Evolutionary conservation across 331 rosid genomes (phyloP), one percentile per base, ranked within the genome.

Genomic region (Stylosanthes scabra): DNA sequence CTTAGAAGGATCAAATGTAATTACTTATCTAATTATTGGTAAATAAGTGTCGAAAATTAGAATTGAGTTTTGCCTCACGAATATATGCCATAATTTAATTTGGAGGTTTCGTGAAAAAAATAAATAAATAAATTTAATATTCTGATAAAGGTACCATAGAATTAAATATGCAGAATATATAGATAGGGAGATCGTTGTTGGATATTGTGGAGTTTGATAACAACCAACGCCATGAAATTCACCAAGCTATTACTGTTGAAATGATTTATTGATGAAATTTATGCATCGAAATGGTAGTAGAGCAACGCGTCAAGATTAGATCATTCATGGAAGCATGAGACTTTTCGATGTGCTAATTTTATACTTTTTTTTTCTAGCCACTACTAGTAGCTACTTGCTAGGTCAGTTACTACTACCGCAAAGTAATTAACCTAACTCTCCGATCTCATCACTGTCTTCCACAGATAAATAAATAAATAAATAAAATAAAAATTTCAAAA

Each of bases 291-390:
- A 57, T 44, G 75, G 45, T 7, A 28, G 20, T 28, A 7, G 25
- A n/a, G 46, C 37, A 2, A 71, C 37, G 47, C 56, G 59, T 41
- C 56, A 71, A 59, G 46, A 27, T 58, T 45, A 8, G 66, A 67
- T 42, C 29, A 27, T 27, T 16, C 42, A 40, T 40, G 13, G 54
- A 15, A 41, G 46, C 27, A 5, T 56, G 55, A 55, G 37, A 37
- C 11, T 55, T 70, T 59, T 71, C 34, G 58, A 59, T 1, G 40
- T 41, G 44, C 56, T 40, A 70, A 12, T 20, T 20, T 20, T 20
- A 20, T 20, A 20, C 25, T 1, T 20, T 8, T 68, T 68, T 47
- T 12, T 70, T 41, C 57, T 70, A 20, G 49, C 10, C 46, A 12
- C 10, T 46, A 10, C 51, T 46, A 46, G 46, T 41, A 9, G 10